A percentile compares a stretch with the other conserved stretches of the same genome.
phyloP scores from a whole-genome alignment of 1,139 yeast species.

The Suzukiozyma palmioleophila region DNA sequence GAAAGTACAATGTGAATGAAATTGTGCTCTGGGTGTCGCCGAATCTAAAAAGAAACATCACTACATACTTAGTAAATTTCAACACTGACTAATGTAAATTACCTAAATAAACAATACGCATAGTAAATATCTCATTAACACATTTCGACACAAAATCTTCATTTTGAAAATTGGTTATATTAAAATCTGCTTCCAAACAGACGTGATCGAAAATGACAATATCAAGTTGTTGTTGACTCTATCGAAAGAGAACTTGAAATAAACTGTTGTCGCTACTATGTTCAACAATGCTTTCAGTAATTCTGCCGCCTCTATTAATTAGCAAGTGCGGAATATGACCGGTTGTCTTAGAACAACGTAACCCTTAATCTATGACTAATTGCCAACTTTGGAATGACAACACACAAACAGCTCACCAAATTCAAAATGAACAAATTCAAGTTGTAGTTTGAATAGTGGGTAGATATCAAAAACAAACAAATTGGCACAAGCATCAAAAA shows the following conservation, averaged over 20 bases:
- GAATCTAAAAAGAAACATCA: too few species aligned
- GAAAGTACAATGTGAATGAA: too few species aligned
- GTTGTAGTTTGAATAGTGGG: slow-evolving; percentile 88
- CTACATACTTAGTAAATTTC: not conserved
- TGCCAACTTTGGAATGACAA: slow-evolving; percentile 89
- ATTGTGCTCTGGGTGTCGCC: too few species aligned
- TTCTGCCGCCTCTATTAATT: too few species aligned
- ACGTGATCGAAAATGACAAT: too few species aligned
- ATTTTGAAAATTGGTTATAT: too few species aligned
- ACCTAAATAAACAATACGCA: slow-evolving; percentile 4
- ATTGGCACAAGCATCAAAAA: slow-evolving; percentile 89
- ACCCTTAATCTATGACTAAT: slow-evolving; percentile 74
- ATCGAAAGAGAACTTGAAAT: too few species aligned
- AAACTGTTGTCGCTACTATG: too few species aligned
- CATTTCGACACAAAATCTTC: not conserved
- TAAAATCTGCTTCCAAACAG: too few species aligned
- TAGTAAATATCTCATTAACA: not conserved
- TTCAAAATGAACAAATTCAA: slow-evolving; percentile 74
- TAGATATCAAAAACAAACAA: slow-evolving; percentile 75
- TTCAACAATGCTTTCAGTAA: too few species aligned
- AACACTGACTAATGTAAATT: slow-evolving; percentile 3
- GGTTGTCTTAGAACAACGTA: slow-evolving; percentile 33
- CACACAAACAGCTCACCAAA: slow-evolving; percentile 71
- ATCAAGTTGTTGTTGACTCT: too few species aligned
- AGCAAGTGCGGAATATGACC: too few species aligned